Conservation (phyloP, 805 yeast genomes). For the Saccharomycopsis babjevae region DNA sequence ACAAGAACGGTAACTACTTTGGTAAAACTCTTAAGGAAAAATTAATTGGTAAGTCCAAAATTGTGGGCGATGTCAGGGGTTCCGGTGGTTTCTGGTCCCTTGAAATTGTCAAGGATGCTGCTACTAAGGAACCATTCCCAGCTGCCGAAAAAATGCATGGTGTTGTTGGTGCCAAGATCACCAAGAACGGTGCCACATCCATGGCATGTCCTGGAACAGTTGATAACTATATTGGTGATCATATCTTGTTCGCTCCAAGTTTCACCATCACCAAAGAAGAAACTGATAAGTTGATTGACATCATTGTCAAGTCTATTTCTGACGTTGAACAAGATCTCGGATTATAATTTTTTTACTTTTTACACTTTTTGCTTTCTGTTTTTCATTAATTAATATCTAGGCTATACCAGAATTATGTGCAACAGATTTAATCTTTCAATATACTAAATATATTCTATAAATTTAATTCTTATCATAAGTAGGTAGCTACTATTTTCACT, state of each 20-base stretch:
- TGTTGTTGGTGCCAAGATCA: conserved; percentile 28
- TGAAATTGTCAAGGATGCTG: conserved; percentile 39
- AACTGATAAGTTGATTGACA: conserved; percentile 29
- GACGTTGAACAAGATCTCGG: conserved; percentile 13
- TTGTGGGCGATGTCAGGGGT: conserved; percentile 46
- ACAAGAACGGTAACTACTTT: conserved; percentile 34
- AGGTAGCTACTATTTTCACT: too few relatives aligned
- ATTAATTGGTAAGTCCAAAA: conserved; percentile 22
- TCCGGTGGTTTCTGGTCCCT: conserved; percentile 46
- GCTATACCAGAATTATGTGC: not conserved
- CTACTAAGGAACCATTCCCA: conserved; percentile 36
- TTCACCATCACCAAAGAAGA: conserved; percentile 30
- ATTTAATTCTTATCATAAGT: too few relatives aligned
- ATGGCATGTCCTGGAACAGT: conserved; percentile 33
- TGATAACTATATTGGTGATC: conserved; percentile 35
- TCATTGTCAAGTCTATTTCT: conserved; percentile 19
- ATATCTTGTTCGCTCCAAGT: conserved; percentile 37
- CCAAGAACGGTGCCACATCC: conserved; percentile 32
- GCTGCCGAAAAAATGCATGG: conserved; percentile 24
- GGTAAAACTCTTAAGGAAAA: conserved; percentile 28
- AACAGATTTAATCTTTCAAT: too few relatives aligned
- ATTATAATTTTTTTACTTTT: not conserved
- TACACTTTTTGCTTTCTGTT: not conserved
- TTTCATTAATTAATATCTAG: not conserved
- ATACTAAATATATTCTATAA: too few relatives aligned